These are phyloP conservation scores for Pachysolen tannophilus DNA, from an alignment of 805 yeast species.

Conservation along the genomic window DNA sequence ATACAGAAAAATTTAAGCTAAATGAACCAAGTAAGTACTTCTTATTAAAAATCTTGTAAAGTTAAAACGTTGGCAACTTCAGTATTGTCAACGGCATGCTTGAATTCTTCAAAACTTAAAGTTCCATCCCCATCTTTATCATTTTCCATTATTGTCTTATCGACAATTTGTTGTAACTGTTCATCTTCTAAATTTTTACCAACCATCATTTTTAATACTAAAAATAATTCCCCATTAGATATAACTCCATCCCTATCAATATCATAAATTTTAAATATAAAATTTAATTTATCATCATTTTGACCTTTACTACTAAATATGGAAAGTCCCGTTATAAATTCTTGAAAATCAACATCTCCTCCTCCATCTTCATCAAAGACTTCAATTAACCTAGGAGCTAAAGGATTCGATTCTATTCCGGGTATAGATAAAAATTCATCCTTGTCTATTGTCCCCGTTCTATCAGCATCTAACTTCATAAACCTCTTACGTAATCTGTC, in stretches of 20 bases:
- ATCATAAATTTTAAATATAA: slow-evolving; percentile 92
- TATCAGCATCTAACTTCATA: slow-evolving; percentile 91
- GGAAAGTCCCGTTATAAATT: slow-evolving; percentile 72
- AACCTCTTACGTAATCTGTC: slow-evolving; percentile 87
- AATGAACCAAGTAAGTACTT: no score
- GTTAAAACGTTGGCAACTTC: background rate
- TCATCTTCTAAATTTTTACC: slow-evolving; percentile 81
- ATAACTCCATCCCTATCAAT: slow-evolving; percentile 93
- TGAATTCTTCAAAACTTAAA: slow-evolving; percentile 81
- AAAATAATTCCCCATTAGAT: slow-evolving; percentile 89
- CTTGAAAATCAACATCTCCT: slow-evolving; percentile 93
- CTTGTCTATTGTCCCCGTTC: slow-evolving; percentile 85
- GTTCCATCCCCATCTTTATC: slow-evolving; percentile 84
- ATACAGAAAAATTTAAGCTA: no score
- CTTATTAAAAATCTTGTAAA: background rate
- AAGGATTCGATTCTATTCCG: slow-evolving; percentile 83
- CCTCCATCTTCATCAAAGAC: slow-evolving; percentile 90
- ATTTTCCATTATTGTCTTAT: slow-evolving; percentile 90
- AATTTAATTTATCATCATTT: slow-evolving; percentile 71
- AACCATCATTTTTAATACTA: slow-evolving; percentile 95
- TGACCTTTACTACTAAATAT: slow-evolving; percentile 68
- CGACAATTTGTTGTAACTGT: slow-evolving; percentile 94
- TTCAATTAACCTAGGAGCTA: slow-evolving; percentile 85
- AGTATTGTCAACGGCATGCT: background rate
- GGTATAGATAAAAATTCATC: slow-evolving; percentile 90